Evolutionary conservation across 805 yeast genomes (phyloP).

Genomic region (Ogataea pini): DNA sequence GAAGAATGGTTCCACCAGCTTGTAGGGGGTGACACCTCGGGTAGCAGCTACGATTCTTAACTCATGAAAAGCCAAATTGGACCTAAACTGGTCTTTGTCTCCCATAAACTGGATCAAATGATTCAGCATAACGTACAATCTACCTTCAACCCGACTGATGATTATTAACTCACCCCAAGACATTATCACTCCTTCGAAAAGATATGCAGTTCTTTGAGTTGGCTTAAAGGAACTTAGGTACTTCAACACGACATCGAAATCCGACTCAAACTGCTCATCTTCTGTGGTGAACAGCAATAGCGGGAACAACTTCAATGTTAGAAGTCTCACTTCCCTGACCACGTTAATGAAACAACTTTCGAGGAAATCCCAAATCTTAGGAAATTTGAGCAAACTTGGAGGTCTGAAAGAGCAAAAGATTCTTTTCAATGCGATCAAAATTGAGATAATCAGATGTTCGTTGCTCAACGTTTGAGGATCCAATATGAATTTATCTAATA

Average conservation of each 20-base stretch:
- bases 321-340: slow-evolving; percentile 56
- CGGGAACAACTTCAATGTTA: slow-evolving; percentile 56
- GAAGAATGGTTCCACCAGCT: slow-evolving; percentile 74
- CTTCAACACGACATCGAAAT: slow-evolving; percentile 47
- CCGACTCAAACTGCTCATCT: slow-evolving; percentile 40
- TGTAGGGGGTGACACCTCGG: slow-evolving; percentile 69
- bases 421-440: slow-evolving; percentile 47
- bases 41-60: slow-evolving; percentile 58
- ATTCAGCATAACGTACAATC: slow-evolving; percentile 63
- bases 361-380: slow-evolving; percentile 42
- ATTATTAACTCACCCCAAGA: slow-evolving; percentile 68
- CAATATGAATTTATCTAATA: slow-evolving; percentile 28
- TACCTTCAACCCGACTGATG: slow-evolving; percentile 59
- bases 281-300: slow-evolving; percentile 46
- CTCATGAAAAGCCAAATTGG: slow-evolving; percentile 67
- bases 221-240: slow-evolving; percentile 45
- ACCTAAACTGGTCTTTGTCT: slow-evolving; percentile 62
- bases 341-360: slow-evolving; percentile 40
- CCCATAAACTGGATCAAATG: slow-evolving; percentile 67
- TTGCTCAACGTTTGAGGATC: slow-evolving; percentile 21
- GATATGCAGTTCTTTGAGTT: slow-evolving; percentile 33
- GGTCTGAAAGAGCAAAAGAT: slow-evolving; percentile 56
- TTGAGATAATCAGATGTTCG: slow-evolving; percentile 40
- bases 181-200: slow-evolving; percentile 59
- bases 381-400: slow-evolving; percentile 36